Conservation (phyloP, 139 green algal genomes). For the Trebouxia sp. region DNA sequence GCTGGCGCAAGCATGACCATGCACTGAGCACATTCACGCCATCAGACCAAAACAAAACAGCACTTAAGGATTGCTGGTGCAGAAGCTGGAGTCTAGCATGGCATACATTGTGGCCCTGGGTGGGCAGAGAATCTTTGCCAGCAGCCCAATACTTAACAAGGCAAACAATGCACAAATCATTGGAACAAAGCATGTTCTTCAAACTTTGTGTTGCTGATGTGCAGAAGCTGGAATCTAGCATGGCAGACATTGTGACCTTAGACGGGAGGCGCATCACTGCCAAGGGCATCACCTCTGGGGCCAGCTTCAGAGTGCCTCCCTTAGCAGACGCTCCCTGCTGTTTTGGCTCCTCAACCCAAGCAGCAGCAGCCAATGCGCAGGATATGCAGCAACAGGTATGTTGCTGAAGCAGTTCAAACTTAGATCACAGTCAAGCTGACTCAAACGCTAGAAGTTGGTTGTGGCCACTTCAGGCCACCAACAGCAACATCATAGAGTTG, state of each 20-base stretch:
- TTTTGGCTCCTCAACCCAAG: conserved; percentile 18
- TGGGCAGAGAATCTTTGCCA: conserved; percentile 51
- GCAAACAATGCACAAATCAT: no score
- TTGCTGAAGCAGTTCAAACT: not conserved
- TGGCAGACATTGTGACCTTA: conserved; percentile 63
- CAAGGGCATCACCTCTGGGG: conserved; percentile 51
- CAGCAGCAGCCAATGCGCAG: not conserved
- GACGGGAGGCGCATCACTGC: conserved; percentile 53
- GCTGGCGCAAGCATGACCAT: no score
- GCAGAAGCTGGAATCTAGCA: conserved; percentile 36
- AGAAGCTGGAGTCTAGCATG: conserved; percentile 33
- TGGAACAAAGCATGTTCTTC: no score
- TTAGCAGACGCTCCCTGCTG: not conserved
- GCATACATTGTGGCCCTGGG: conserved; percentile 67
- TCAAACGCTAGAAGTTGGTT: not conserved
- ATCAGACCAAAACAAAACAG: no score
- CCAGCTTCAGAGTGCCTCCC: not conserved
- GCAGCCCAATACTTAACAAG: no score
- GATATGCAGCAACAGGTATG: conserved; percentile 7
- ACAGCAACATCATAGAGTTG: not conserved
- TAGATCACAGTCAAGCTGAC: not conserved
- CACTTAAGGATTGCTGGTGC: no score
- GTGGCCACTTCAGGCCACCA: not conserved
- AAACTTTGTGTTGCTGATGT: no score
- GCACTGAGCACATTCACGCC: no score